These are phyloP conservation scores for Candida qinlingensis DNA, from an alignment of 805 yeast species.

Conservation along the genomic window DNA sequence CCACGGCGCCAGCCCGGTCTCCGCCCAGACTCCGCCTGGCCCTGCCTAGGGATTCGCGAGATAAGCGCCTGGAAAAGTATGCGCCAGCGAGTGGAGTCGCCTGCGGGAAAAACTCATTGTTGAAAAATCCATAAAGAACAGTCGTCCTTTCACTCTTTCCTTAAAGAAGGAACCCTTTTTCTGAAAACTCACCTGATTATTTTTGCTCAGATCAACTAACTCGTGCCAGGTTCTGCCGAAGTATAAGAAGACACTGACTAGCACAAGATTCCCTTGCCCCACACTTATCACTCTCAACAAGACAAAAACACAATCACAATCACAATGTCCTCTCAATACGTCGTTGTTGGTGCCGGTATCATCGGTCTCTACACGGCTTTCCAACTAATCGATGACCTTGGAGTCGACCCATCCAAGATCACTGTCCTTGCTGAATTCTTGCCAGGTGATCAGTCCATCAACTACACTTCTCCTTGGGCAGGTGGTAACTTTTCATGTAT, in stretches of 20 bases:
- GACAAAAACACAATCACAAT: neutral
- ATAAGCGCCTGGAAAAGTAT: neutral
- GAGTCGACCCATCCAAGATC: constrained; percentile 37
- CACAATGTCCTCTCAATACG: constrained; percentile 12
- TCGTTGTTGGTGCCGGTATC: constrained; percentile 54
- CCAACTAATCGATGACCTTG: constrained; percentile 38
- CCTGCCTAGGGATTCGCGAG: neutral
- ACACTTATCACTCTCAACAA: neutral
- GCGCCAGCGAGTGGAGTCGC: neutral
- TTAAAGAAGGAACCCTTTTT: too few species aligned
- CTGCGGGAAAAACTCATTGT: neutral
- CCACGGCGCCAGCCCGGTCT: neutral
- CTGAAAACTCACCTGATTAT: neutral
- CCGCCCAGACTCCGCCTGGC: neutral
- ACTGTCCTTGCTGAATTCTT: constrained; percentile 57
- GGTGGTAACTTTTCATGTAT: constrained; percentile 60
- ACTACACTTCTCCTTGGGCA: constrained; percentile 81
- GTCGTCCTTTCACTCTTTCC: too few species aligned
- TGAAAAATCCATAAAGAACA: too few species aligned
- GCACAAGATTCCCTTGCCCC: neutral
- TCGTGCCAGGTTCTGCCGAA: neutral
- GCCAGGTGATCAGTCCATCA: constrained; percentile 75
- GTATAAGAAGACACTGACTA: neutral
- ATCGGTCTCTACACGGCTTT: constrained; percentile 61
- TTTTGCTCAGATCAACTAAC: neutral